phyloP scores from a whole-genome alignment of 1,284 basidiomycete species.

The Psilocybe mexicana region DNA sequence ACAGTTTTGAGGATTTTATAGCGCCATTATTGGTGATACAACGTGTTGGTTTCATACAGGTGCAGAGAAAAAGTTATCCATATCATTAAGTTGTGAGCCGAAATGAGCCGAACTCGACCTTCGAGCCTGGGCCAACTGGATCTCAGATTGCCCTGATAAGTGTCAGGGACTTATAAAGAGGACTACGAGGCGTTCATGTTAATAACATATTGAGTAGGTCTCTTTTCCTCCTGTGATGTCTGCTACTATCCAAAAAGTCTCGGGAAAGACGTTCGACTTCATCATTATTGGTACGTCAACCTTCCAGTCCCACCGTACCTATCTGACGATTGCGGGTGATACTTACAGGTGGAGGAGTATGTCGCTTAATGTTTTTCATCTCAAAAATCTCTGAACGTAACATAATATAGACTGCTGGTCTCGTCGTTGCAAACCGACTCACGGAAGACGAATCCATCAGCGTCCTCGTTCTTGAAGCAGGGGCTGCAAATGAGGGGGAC shows the following conservation, averaged over 20 bases:
- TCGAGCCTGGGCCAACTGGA: neutral
- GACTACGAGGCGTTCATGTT: too few species aligned
- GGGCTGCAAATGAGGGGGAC: slow-evolving; percentile 6
- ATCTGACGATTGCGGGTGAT: too few species aligned
- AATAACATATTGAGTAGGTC: too few species aligned
- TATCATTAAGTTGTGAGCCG: neutral
- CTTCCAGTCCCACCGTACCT: neutral
- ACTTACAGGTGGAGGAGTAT: neutral
- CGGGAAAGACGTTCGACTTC: slow-evolving; percentile 5
- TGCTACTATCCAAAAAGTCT: slow-evolving; percentile 3
- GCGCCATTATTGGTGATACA: neutral
- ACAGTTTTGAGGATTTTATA: neutral
- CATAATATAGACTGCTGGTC: slow-evolving; percentile 3
- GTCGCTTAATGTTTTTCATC: neutral
- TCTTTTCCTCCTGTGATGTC: slow-evolving; percentile 2
- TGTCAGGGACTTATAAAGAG: neutral
- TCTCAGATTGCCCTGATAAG: neutral
- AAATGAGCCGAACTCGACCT: neutral
- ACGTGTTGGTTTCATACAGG: too few species aligned
- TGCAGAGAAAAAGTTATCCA: neutral
- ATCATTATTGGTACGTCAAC: slow-evolving; percentile 4
- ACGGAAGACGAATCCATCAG: slow-evolving; percentile 4
- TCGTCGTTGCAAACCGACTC: slow-evolving; percentile 5
- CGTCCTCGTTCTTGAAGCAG: slow-evolving; percentile 7
- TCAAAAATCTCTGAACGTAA: neutral